Evolutionary conservation across 331 rosid species (phyloP).

Genomic region (Phaseolus coccineus): DNA sequence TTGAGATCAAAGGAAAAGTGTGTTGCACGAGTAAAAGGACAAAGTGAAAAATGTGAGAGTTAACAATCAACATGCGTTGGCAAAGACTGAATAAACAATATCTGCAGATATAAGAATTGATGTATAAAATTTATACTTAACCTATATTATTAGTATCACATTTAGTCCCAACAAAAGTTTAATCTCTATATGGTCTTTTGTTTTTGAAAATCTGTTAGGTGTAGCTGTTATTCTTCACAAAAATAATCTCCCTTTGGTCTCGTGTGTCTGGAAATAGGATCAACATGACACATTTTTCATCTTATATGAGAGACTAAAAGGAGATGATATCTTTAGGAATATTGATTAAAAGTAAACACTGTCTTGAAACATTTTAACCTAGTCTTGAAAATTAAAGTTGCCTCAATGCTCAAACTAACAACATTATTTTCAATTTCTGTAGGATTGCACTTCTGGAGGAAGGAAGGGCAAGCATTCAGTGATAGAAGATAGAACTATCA

Average conservation of each 20-base stretch:
- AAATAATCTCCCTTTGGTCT: neutral
- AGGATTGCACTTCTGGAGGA: conserved; percentile 68
- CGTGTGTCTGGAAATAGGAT: neutral
- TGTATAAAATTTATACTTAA: too few relatives aligned
- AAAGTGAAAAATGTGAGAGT: too few relatives aligned
- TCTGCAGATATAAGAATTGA: too few relatives aligned
- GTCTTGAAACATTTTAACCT: neutral
- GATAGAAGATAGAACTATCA: conserved; percentile 57
- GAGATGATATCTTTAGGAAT: neutral
- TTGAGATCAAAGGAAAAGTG: too few relatives aligned
- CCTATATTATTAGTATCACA: too few relatives aligned
- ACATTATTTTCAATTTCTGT: conserved; percentile 36
- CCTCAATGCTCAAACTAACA: conserved; percentile 10
- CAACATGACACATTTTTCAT: neutral
- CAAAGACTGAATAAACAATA: too few relatives aligned
- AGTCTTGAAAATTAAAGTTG: conserved; percentile 16
- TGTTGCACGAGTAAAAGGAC: too few relatives aligned
- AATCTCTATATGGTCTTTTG: neutral
- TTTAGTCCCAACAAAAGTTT: neutral
- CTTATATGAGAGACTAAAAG: neutral
- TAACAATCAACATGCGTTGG: too few relatives aligned
- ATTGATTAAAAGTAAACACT: neutral
- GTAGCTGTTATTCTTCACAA: neutral
- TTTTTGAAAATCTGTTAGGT: neutral
- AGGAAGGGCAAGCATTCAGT: conserved; percentile 72